A percentile compares a stretch with the other conserved stretches of the same genome.
These are phyloP conservation scores for Trypanosoma melophagium DNA, from an alignment of 208 protist species.

Conservation along the genomic window DNA sequence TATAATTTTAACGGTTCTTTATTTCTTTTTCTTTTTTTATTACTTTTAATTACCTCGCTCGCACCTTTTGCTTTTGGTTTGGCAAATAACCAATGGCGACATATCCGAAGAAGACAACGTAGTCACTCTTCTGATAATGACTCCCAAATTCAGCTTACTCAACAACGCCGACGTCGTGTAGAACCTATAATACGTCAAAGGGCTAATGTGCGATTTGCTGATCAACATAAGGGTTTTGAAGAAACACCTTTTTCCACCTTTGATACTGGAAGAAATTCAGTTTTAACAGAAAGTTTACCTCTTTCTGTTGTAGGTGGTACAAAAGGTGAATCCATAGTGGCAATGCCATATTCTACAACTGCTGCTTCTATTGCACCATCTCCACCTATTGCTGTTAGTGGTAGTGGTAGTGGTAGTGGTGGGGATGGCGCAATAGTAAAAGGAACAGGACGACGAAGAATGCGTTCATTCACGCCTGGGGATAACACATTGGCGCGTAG, in stretches of 20 bases:
- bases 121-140: not conserved
- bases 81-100: constrained; percentile 37
- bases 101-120: constrained; percentile 21
- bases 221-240: not conserved
- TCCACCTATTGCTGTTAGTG: too few species aligned
- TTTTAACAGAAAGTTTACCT: not conserved
- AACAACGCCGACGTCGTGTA: not conserved
- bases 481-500: not conserved
- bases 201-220: not conserved
- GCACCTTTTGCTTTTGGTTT: constrained; percentile 40
- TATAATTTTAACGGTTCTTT: constrained; percentile 34
- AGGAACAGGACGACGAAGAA: not conserved
- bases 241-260: not conserved
- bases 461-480: not conserved
- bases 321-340: not conserved
- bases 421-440: too few species aligned
- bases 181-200: not conserved
- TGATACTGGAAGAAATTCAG: not conserved
- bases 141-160: not conserved
- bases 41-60: constrained; percentile 41
- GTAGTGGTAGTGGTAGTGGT: too few species aligned
- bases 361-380: not conserved
- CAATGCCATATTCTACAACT: not conserved
- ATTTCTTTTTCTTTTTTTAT: constrained; percentile 43
- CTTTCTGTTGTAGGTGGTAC: not conserved